A percentile compares a stretch with the other conserved stretches of the same genome.
Conservation (phyloP, 805 yeast species). For the Yamadazyma paraphyllophila region DNA sequence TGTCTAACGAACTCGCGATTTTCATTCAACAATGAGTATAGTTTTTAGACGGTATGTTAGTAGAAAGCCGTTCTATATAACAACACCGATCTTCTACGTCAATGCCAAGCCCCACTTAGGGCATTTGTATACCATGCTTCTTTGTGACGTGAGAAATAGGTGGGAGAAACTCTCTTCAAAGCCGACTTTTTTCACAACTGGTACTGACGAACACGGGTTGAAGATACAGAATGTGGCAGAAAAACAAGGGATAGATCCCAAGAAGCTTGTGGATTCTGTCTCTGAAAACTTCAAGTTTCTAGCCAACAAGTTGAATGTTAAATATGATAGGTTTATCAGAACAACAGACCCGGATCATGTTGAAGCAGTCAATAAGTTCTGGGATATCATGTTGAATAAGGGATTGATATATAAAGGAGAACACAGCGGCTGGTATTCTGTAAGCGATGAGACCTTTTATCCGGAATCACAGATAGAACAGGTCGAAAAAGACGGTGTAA, state of each 20-base stretch:
- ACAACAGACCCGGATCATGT: slow-evolving; percentile 86
- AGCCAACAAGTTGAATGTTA: slow-evolving; percentile 56
- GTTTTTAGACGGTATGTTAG: background rate
- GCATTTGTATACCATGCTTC: slow-evolving; percentile 81
- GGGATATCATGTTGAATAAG: slow-evolving; percentile 58
- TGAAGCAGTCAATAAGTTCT: slow-evolving; percentile 60
- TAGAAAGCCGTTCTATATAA: slow-evolving; percentile 40
- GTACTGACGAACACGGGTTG: slow-evolving; percentile 96
- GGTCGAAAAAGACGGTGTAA: slow-evolving; percentile 24
- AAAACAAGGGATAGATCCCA: slow-evolving; percentile 47
- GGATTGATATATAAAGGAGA: slow-evolving; percentile 77
- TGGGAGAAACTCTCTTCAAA: slow-evolving; percentile 54
- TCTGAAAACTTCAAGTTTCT: slow-evolving; percentile 62
- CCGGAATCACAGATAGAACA: slow-evolving; percentile 72
- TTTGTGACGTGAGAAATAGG: slow-evolving; percentile 75
- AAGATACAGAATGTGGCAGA: slow-evolving; percentile 88
- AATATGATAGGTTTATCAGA: slow-evolving; percentile 76
- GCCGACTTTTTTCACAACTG: slow-evolving; percentile 65
- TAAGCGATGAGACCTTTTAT: slow-evolving; percentile 92
- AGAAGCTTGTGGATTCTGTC: slow-evolving; percentile 68
- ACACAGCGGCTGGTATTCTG: slow-evolving; percentile 93
- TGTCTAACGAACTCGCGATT: background rate
- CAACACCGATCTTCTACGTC: slow-evolving; percentile 95
- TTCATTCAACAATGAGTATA: background rate
- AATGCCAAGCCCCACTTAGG: slow-evolving; percentile 95